A percentile compares a stretch with the other conserved stretches of the same genome.
These are phyloP conservation scores for Populus alba DNA, from an alignment of 345 rosid genomes.

Conservation along the genomic window DNA sequence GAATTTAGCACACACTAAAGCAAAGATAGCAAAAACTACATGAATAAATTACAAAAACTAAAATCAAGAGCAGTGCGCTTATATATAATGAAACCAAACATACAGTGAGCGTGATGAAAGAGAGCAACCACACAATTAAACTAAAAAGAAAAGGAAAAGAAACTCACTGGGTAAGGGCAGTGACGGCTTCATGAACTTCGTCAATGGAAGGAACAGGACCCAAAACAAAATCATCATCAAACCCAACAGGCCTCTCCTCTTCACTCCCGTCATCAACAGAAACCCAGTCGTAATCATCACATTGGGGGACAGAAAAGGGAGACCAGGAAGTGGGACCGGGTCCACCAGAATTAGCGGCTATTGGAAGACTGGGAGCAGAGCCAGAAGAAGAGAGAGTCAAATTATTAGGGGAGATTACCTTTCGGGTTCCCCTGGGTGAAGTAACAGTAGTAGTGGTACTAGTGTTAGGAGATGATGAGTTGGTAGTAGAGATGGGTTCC, in stretches of 20 bases:
- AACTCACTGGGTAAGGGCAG: conserved; percentile 68
- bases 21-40: neutral
- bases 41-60: neutral
- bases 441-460: conserved; percentile 31
- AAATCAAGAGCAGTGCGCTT: too few relatives aligned
- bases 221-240: conserved; percentile 39
- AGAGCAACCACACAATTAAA: neutral
- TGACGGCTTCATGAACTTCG: conserved; percentile 72
- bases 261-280: conserved; percentile 36
- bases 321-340: conserved; percentile 15
- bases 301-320: conserved; percentile 28
- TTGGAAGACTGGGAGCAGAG: conserved; percentile 29
- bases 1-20: neutral
- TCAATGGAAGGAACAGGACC: conserved; percentile 67
- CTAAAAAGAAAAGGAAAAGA: neutral
- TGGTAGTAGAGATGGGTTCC: conserved; percentile 50
- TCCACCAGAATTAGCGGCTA: conserved; percentile 28
- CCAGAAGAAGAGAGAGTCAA: conserved; percentile 41
- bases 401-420: conserved; percentile 17
- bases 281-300: conserved; percentile 74
- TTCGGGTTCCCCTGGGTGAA: conserved; percentile 26
- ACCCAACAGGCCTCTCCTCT: conserved; percentile 16
- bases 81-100: neutral
- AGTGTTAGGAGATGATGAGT: conserved; percentile 30
- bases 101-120: neutral